Base-by-base conservation (phyloP, 345 rosid genomes). In the Gossypium herbaceum region DNA sequence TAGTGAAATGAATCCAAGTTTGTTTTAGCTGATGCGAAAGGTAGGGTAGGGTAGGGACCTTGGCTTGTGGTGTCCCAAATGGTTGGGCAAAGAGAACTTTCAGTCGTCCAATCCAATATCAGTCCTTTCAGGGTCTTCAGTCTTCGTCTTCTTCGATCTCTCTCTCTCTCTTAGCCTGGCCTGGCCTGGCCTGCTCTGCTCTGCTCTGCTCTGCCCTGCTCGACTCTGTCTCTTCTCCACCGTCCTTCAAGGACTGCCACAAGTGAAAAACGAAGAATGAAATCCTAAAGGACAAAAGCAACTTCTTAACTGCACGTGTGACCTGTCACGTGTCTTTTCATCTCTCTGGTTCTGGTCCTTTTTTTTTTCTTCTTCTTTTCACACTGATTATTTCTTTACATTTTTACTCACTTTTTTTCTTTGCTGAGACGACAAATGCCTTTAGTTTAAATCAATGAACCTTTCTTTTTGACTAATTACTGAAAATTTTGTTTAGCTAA, bases 1-100 rank as follows among this genome's bases (percentile, higher is more conserved):
- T 47, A 57, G 73, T 76, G 27, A 73, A 79, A 68, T 73, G 70
- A 79, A 68, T 73, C 71, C 63, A 3, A 73, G 51, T 79, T 58
- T 24, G 25, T 16, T 47, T 74, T 74, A 66, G 84, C 80, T 76
- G 82, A 75, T 22, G 80, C 54, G 20, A 17, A 58, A 34, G 16
- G 13, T 47, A 47, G 2, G 41, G 39, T 7, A 19, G n/a, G 3
- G 4, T 51, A 51, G 12, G 25, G 17, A 34, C 22, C 50, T 64
- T 10, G 17, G 25, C 62, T 45, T 11, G 51, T 8, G 63, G 41
- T 66, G n/a, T 74, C 52, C 50, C 8, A 52, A 27, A 3, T 45
- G 41, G 41, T 24, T 41, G 57, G 56, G 17, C 62, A 12, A 34
- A 34, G 17, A 15, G 72, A 52, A 22, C 48, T 70, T 52, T 43